These are phyloP conservation scores for Termitomyces eurrhizus DNA, from an alignment of 768 basidiomycete species.

Conservation along the genomic window DNA sequence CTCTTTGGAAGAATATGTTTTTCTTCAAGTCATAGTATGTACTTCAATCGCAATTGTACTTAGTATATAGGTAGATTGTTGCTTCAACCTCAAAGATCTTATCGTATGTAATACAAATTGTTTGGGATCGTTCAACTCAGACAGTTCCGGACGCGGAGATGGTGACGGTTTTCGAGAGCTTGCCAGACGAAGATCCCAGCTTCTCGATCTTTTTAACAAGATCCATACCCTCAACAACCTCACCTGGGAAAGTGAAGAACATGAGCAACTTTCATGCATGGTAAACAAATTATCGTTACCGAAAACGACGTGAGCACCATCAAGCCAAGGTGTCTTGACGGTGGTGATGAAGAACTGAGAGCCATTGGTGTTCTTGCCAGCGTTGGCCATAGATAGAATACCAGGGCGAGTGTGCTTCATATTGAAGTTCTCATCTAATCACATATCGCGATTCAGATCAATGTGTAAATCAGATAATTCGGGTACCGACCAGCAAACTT, in stretches of 20 bases:
- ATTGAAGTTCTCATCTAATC: conserved; percentile 79
- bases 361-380: conserved; percentile 80
- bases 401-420: conserved; percentile 69
- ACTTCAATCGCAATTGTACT: background rate
- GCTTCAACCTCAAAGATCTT: background rate
- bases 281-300: conserved; percentile 39
- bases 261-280: background rate
- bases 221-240: conserved; percentile 65
- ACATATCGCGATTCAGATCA: conserved; percentile 1
- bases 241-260: conserved; percentile 31
- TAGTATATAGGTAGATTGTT: background rate
- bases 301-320: conserved; percentile 84
- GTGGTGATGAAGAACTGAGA: conserved; percentile 91
- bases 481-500: conserved; percentile 55
- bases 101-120: conserved; percentile 1
- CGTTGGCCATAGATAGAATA: conserved; percentile 78
- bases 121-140: conserved; percentile 13
- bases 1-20: background rate
- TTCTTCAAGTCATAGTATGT: background rate
- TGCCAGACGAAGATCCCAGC: conserved; percentile 35
- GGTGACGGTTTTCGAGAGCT: conserved; percentile 39
- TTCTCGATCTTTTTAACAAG: conserved; percentile 43
- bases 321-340: conserved; percentile 71
- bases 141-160: conserved; percentile 57
- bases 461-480: background rate